phyloP scores from a whole-genome alignment of 441 rosid genomes.

The Mallotus repandus region DNA sequence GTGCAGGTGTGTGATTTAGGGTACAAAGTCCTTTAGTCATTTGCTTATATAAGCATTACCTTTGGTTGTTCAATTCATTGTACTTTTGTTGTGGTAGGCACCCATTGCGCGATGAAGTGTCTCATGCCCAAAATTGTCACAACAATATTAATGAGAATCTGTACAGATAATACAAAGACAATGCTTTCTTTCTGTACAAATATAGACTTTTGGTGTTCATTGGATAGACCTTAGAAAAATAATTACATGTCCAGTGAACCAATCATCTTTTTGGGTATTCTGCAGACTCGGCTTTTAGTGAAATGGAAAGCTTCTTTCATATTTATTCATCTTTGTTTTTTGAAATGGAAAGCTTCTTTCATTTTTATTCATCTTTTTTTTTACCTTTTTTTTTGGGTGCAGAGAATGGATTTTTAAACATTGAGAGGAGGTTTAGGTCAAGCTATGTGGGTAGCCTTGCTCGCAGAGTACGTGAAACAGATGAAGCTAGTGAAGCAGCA shows the following conservation, averaged over 20 bases:
- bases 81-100: not conserved
- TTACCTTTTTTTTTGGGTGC: too few relatives aligned
- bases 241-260: not conserved
- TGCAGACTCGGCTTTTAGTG: not conserved
- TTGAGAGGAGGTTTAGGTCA: constrained; percentile 56
- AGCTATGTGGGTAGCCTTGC: constrained; percentile 72
- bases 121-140: not conserved
- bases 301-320: not conserved
- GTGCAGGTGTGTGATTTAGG: constrained; percentile 37
- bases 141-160: not conserved
- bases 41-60: not conserved
- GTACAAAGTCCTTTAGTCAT: not conserved
- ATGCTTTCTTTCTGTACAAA: not conserved
- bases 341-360: too few relatives aligned
- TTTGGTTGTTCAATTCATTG: not conserved
- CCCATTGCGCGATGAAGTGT: not conserved
- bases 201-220: not conserved
- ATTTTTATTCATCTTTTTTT: too few relatives aligned
- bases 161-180: not conserved
- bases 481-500: constrained; percentile 67
- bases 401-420: constrained; percentile 40
- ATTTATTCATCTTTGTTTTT: not conserved
- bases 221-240: not conserved
- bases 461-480: constrained; percentile 75
- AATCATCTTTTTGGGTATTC: not conserved